Evolutionary conservation across 805 yeast genomes (phyloP).

Genomic region (Starmerella sirachaensis): DNA sequence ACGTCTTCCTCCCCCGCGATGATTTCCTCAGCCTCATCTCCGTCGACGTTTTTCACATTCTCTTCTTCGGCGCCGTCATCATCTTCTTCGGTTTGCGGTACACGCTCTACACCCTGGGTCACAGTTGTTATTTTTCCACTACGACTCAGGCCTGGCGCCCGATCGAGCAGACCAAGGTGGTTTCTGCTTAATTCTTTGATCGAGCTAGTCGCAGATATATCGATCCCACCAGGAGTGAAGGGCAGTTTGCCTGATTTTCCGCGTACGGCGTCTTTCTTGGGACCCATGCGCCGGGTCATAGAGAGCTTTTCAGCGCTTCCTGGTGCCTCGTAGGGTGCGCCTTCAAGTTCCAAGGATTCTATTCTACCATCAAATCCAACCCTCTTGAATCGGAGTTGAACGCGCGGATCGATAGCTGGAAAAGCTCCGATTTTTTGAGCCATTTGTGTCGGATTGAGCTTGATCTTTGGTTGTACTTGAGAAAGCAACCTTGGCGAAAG

Average conservation of each 20-base stretch:
- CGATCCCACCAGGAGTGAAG: constrained; percentile 85
- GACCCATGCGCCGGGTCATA: constrained; percentile 52
- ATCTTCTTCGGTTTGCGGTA: constrained; percentile 8
- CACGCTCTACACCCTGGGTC: not conserved
- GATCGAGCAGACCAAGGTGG: constrained; percentile 61
- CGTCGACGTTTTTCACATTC: constrained; percentile 17
- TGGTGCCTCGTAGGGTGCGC: constrained; percentile 35
- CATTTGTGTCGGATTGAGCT: constrained; percentile 29
- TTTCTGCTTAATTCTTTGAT: constrained; percentile 46
- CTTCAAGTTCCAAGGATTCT: constrained; percentile 50
- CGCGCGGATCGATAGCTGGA: constrained; percentile 54
- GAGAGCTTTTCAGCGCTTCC: constrained; percentile 63
- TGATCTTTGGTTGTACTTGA: constrained; percentile 34
- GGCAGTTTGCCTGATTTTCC: constrained; percentile 74
- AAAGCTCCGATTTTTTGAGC: constrained; percentile 39
- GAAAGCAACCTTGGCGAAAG: too few species aligned
- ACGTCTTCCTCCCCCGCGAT: constrained; percentile 10
- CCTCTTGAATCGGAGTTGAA: constrained; percentile 57
- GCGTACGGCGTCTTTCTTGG: constrained; percentile 46
- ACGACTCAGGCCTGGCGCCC: constrained; percentile 70
- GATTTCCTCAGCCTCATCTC: constrained; percentile 4
- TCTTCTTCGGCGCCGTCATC: constrained; percentile 11
- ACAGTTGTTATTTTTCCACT: constrained; percentile 39
- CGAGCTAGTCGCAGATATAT: constrained; percentile 24
- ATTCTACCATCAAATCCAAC: constrained; percentile 64